Conservation (phyloP, 768 basidiomycete genomes). For the Imleria badia region DNA sequence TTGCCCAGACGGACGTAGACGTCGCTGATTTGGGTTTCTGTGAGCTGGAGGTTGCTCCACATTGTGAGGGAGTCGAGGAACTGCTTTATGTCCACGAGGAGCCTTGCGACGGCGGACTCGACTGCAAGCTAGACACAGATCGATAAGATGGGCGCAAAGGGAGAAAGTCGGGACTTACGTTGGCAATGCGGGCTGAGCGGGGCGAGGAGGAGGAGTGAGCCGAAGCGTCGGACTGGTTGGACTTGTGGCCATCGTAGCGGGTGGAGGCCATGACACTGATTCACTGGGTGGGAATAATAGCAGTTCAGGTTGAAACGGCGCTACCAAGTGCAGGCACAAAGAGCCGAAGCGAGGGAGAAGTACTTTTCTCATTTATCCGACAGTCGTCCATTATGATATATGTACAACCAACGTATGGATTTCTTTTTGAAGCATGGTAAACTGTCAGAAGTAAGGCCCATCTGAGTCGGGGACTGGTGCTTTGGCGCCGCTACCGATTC, state of each 20-base stretch:
- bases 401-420: too few species aligned
- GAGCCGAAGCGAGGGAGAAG: too few species aligned
- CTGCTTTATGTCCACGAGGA: slow-evolving; percentile 92
- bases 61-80: slow-evolving; percentile 86
- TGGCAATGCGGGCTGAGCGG: slow-evolving; percentile 18
- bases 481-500: too few species aligned
- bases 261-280: too few species aligned
- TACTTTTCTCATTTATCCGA: too few species aligned
- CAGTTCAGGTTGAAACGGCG: too few species aligned
- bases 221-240: slow-evolving; percentile 52
- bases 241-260: slow-evolving; percentile 41
- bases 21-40: slow-evolving; percentile 87
- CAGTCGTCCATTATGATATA: too few species aligned
- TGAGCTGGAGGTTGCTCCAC: slow-evolving; percentile 75
- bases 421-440: too few species aligned
- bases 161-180: slow-evolving; percentile 21
- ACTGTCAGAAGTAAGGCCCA: too few species aligned
- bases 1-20: slow-evolving; percentile 96
- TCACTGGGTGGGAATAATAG: too few species aligned
- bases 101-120: slow-evolving; percentile 87
- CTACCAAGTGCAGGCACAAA: too few species aligned
- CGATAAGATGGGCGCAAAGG: slow-evolving; percentile 3
- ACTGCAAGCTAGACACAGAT: slow-evolving; percentile 58
- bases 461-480: too few species aligned
- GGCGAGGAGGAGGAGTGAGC: slow-evolving; percentile 37